Evolutionary conservation across 495 filamentous ascomycete genomes (phyloP).

Genomic region (Cairneyella variabilis): DNA sequence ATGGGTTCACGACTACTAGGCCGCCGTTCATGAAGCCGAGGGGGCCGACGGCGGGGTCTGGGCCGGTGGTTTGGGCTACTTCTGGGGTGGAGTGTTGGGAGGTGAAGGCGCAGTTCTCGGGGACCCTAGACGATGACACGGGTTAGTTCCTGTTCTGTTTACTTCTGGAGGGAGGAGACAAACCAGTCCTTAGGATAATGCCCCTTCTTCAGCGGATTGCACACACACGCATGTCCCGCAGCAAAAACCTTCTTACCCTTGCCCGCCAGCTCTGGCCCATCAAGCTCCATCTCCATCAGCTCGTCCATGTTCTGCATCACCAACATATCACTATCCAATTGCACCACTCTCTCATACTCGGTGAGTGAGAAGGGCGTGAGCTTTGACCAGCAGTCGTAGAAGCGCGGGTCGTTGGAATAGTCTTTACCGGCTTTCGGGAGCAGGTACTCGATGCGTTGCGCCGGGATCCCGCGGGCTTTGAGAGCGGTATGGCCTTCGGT

Average conservation of each 20-base stretch:
- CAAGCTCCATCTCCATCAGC: conserved; percentile 71
- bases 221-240: conserved; percentile 73
- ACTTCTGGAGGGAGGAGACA: conserved; percentile 10
- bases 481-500: conserved; percentile 59
- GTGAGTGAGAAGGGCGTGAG: conserved; percentile 68
- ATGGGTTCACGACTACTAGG: conserved; percentile 68
- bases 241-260: conserved; percentile 62
- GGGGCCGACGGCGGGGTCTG: conserved; percentile 42
- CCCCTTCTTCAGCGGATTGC: conserved; percentile 70
- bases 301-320: conserved; percentile 79
- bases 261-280: conserved; percentile 45
- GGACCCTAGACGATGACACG: conserved; percentile 55
- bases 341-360: conserved; percentile 69
- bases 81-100: conserved; percentile 57
- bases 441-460: conserved; percentile 58
- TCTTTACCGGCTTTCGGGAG: conserved; percentile 54
- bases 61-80: conserved; percentile 51
- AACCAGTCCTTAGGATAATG: conserved; percentile 76
- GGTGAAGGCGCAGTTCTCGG: conserved; percentile 73
- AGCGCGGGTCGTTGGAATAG: conserved; percentile 63
- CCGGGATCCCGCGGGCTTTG: conserved; percentile 56
- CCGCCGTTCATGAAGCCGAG: conserved; percentile 72
- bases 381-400: conserved; percentile 84
- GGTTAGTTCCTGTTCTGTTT: conserved; percentile 1
- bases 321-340: conserved; percentile 85